Conservation (phyloP, 805 yeast species). For the Metschnikowia borealis region DNA sequence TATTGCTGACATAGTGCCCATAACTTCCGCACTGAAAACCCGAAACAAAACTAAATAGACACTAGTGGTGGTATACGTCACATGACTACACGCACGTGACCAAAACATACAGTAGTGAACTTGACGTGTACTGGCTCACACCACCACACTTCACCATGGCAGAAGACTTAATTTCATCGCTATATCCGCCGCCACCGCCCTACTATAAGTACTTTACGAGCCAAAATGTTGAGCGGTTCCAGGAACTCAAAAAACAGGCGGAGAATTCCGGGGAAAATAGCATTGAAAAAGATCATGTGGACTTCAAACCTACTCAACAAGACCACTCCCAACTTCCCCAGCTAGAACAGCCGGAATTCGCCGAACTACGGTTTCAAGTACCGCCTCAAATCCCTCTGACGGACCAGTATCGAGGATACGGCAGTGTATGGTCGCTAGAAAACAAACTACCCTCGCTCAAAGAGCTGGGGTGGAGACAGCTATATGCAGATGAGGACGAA, state of each 20-base stretch:
- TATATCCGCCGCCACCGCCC: slow-evolving; percentile 95
- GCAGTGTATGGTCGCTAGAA: slow-evolving; percentile 79
- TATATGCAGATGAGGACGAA: slow-evolving; percentile 49
- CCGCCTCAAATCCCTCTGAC: slow-evolving; percentile 67
- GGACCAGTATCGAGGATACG: slow-evolving; percentile 77
- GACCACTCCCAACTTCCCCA: neutral
- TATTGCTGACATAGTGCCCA: no score
- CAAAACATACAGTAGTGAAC: no score
- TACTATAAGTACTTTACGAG: slow-evolving; percentile 68
- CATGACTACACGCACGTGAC: neutral
- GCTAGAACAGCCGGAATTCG: slow-evolving; percentile 23
- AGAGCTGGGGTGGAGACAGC: slow-evolving; percentile 72
- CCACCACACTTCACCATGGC: slow-evolving; percentile 8
- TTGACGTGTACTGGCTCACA: neutral
- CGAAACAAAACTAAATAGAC: no score
- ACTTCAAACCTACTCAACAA: no score
- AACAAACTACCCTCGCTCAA: slow-evolving; percentile 74
- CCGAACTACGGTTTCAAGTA: slow-evolving; percentile 51
- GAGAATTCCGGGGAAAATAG: neutral
- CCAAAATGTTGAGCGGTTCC: slow-evolving; percentile 53
- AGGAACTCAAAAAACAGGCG: slow-evolving; percentile 20
- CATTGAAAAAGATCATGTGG: no score
- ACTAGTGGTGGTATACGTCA: neutral
- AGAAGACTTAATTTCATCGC: slow-evolving; percentile 51
- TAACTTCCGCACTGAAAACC: no score